These are phyloP conservation scores for Annulohypoxylon maeteangense DNA, from an alignment of 495 filamentous ascomycete species.

Conservation along the genomic window DNA sequence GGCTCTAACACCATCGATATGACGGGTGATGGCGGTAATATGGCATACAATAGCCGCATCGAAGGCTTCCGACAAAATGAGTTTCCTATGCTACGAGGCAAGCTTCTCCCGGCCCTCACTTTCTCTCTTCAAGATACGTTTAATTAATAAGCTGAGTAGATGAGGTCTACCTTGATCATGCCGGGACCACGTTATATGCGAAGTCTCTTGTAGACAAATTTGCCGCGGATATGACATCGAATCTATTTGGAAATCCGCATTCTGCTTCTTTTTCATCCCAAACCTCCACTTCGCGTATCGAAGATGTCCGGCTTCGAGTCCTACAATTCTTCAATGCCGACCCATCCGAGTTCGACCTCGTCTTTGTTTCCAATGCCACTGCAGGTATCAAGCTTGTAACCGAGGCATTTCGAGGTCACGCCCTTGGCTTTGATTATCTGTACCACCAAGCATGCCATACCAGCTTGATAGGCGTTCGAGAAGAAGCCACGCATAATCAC, in stretches of 20 bases:
- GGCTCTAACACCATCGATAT: slow-evolving; percentile 35
- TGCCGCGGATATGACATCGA: slow-evolving; percentile 76
- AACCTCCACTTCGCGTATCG: slow-evolving; percentile 74
- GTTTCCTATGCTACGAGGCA: slow-evolving; percentile 88
- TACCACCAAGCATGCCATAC: slow-evolving; percentile 91
- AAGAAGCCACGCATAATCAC: slow-evolving; percentile 68
- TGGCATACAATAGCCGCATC: slow-evolving; percentile 71
- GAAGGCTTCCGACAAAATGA: slow-evolving; percentile 75
- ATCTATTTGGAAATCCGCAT: slow-evolving; percentile 91
- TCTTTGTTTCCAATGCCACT: slow-evolving; percentile 93
- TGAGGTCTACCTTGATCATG: slow-evolving; percentile 90
- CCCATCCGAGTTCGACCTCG: slow-evolving; percentile 83
- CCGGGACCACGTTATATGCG: slow-evolving; percentile 83
- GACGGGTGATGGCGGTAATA: slow-evolving; percentile 35
- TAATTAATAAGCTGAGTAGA: slow-evolving; percentile 59
- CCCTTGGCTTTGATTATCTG: slow-evolving; percentile 78
- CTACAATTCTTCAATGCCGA: slow-evolving; percentile 86
- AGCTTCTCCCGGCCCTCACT: slow-evolving; percentile 21
- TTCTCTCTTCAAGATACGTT: neutral
- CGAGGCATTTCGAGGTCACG: slow-evolving; percentile 73
- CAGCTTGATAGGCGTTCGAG: slow-evolving; percentile 84
- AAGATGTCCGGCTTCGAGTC: slow-evolving; percentile 76
- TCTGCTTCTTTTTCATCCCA: slow-evolving; percentile 86
- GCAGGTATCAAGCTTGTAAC: slow-evolving; percentile 88
- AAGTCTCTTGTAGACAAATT: slow-evolving; percentile 85